Base-by-base conservation (phyloP, 805 yeast genomes). In the Kodamaea leandrae region DNA sequence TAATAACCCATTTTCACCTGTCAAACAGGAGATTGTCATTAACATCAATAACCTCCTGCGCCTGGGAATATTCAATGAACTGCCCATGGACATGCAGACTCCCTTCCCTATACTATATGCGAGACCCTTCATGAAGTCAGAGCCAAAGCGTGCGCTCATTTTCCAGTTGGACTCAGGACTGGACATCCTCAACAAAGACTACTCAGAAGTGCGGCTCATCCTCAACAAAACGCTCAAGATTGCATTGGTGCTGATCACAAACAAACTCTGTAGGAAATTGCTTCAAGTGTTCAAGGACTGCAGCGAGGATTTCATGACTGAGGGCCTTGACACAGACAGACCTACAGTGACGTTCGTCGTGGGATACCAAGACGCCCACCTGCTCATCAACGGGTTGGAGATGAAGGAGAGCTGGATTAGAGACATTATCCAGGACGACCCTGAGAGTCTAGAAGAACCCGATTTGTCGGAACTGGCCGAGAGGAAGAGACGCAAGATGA, bases 21-120 rank as follows among this genome's bases (percentile, higher is more conserved):
- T 55, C 2, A 46, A 51, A 1, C 79, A 80, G 48, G 93, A 84
- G 49, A 83, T 89, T 7, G 49, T 77, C 1, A 42, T 86, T 2
- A 57, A 68, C 19, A 44, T 81, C 26, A 49, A 57, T 25, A 82
- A 83, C 55, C 30, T 82, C 14, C 64, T 62, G 36, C 54, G 57
- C 17, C 56, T 59, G 21, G 75, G 80, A 1, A 37, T 68, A 14
- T 19, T 48, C 18, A 53, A 56, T 36, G 42, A 36, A 18, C 52
- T 63, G 2, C 51, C 53, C 2, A 36, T 38, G 6, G 55, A 50
- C 24, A 39, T 43, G 25, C 26, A 37, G 2, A 43, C 41, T 9
- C 68, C 63, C 42, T 42, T 41, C 9, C 59, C 63, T 3, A 16
- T 58, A 15, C 45, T 46, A 28, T 70, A 69, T 44, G 48, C 50